Conservation (phyloP, 2,329 filamentous ascomycete genomes). For the Calonectria pauciramosa region DNA sequence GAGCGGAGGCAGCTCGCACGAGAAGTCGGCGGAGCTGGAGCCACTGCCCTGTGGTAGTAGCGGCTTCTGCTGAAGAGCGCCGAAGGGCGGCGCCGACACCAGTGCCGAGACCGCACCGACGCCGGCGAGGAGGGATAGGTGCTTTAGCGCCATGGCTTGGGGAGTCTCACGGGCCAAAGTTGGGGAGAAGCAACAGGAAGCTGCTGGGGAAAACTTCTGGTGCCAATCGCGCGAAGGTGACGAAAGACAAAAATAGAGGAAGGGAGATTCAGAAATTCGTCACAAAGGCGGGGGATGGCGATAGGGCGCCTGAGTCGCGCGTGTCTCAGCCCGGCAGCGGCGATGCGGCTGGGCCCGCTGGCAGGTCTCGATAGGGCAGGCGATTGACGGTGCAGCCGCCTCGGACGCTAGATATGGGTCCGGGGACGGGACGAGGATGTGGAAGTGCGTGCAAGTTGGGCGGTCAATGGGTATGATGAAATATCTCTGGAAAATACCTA, state of each 20-base stretch:
- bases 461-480: not conserved
- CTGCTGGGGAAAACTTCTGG: not conserved
- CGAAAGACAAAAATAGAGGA: not conserved
- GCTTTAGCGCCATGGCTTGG: constrained; percentile 35
- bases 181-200: not conserved
- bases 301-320: constrained; percentile 6
- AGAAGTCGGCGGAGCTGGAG: constrained; percentile 33
- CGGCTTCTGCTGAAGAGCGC: constrained; percentile 33
- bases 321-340: not conserved
- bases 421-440: not conserved
- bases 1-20: constrained; percentile 52
- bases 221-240: not conserved
- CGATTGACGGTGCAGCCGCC: constrained; percentile 11
- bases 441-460: no score
- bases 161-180: not conserved
- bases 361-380: constrained; percentile 15
- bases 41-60: constrained; percentile 20
- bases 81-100: constrained; percentile 24
- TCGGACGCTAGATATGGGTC: constrained; percentile 27
- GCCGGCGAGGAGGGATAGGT: constrained; percentile 36
- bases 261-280: constrained; percentile 7
- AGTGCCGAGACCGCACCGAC: constrained; percentile 31
- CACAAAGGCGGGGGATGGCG: constrained; percentile 9
- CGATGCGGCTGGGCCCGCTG: constrained; percentile 12
- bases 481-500: not conserved